phyloP scores from a whole-genome alignment of 345 rosid genomes.

The Camelina sativa region DNA sequence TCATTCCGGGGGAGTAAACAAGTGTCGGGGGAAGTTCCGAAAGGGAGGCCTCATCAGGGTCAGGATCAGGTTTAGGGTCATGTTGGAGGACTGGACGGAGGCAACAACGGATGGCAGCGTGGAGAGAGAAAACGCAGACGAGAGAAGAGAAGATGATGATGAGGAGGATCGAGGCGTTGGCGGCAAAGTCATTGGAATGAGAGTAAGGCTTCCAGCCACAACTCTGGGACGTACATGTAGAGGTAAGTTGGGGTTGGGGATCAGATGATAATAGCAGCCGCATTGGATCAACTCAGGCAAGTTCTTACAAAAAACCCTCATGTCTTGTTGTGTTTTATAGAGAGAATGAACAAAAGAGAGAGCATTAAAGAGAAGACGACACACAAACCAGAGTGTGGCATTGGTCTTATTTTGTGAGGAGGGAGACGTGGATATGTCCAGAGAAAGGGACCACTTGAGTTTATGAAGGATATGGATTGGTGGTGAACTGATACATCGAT shows the following conservation, averaged over 20 bases:
- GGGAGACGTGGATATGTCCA: slow-evolving; percentile 30
- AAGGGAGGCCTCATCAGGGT: slow-evolving; percentile 40
- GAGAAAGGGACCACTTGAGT: slow-evolving; percentile 33
- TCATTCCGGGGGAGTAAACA: slow-evolving; percentile 51
- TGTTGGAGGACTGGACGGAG: slow-evolving; percentile 35
- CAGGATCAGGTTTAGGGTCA: slow-evolving; percentile 37
- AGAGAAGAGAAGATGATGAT: slow-evolving; percentile 64
- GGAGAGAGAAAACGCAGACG: slow-evolving; percentile 58
- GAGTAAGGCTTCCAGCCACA: slow-evolving; percentile 46
- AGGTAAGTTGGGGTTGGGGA: slow-evolving; percentile 31
- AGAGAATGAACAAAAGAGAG: slow-evolving; percentile 14
- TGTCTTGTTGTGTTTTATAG: slow-evolving; percentile 36
- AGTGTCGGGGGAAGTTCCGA: slow-evolving; percentile 30
- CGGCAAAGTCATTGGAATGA: slow-evolving; percentile 51
- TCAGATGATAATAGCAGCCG: slow-evolving; percentile 39
- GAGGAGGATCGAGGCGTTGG: slow-evolving; percentile 53
- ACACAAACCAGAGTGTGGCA: slow-evolving; percentile 9
- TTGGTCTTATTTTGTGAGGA: slow-evolving; percentile 20
- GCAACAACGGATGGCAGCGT: slow-evolving; percentile 70
- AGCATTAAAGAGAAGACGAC: slow-evolving; percentile 35
- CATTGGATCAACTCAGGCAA: slow-evolving; percentile 36
- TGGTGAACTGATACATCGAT: slow-evolving; percentile 10
- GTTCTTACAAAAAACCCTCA: slow-evolving; percentile 2
- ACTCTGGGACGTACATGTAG: slow-evolving; percentile 38
- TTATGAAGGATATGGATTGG: slow-evolving; percentile 21